Evolutionary conservation across 768 basidiomycete genomes (phyloP), one percentile per base, ranked within the genome.

Genomic region (Suillus sp.): DNA sequence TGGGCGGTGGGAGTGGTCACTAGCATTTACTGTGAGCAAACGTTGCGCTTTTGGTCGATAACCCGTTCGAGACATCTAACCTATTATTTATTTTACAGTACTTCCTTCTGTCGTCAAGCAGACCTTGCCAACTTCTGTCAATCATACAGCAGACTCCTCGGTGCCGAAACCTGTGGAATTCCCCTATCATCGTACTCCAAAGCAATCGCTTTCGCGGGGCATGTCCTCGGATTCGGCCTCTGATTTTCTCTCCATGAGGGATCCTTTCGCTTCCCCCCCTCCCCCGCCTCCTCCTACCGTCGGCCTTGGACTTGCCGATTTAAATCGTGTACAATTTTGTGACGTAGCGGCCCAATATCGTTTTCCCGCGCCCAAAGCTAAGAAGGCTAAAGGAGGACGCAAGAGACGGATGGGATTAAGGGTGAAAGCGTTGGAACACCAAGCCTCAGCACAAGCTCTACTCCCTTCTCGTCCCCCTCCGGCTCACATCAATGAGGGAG

Each of bases 211-310:
- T 48, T 65, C 69, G 27, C 66, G 67, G 8, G 65, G 67, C 34
- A 66, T 65, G 62, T 68, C 69, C 50, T 58, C 64, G 20, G 74
- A 75, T 65, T 70, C 74, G 43, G 27, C 68, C 0, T 66, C 74
- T 25, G 74, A 75, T 65, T 75, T 77, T 48, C 72, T 77, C 60
- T 75, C 74, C 11, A 62, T 75, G 65, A 72, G 72, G 55, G 74
- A 75, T 60, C 74, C 74, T 22, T 75, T 75, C 4, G 74, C 74
- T 18, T 76, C 75, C 22, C 70, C 64, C 0, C 66, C 66, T 1
- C 74, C 74, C 1, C 64, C 47, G 14, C 72, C 65, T n/a, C 75
- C 74, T 7, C 74, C 75, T 3, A 67, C 75, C 20, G 22, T 68
- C 0, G 68, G 66, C 18, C 69, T 77, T 34, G 72, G 67, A 25